Evolutionary conservation across 83 land plant species (phyloP).

Genomic region (Thuja plicata): DNA sequence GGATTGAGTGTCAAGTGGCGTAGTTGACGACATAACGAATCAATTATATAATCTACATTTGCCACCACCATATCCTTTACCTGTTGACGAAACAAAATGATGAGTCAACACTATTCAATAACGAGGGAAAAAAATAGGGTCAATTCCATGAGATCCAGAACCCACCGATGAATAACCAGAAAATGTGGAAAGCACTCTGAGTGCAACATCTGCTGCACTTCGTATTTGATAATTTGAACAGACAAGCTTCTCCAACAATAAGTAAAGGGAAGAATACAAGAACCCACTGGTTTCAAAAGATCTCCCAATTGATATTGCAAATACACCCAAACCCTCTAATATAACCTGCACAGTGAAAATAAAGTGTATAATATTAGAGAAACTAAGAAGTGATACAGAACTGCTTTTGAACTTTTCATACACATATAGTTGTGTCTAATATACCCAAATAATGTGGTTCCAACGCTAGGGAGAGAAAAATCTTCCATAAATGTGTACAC

Average conservation of each 20-base stretch:
- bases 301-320: slow-evolving; percentile 66
- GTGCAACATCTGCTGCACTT: slow-evolving; percentile 66
- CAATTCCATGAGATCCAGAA: neutral
- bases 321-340: slow-evolving; percentile 87
- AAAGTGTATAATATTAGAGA: neutral
- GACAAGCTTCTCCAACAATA: slow-evolving; percentile 81
- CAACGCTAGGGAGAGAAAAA: neutral
- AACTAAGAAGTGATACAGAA: neutral
- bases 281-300: slow-evolving; percentile 71
- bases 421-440: neutral
- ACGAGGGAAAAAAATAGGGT: neutral
- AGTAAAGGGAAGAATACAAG: slow-evolving; percentile 71
- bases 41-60: slow-evolving; percentile 87
- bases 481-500: neutral
- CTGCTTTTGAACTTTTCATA: neutral
- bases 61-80: slow-evolving; percentile 77
- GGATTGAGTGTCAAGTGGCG: slow-evolving; percentile 85
- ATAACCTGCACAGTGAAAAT: slow-evolving; percentile 63
- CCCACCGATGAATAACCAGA: slow-evolving; percentile 76
- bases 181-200: slow-evolving; percentile 54
- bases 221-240: slow-evolving; percentile 55
- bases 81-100: slow-evolving; percentile 36
- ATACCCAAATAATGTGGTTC: neutral
- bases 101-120: neutral
- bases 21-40: slow-evolving; percentile 87